A percentile compares a stretch with the other conserved stretches of the same genome.
These are phyloP conservation scores for Ceriops tagal DNA, from an alignment of 345 rosid genomes.

Conservation along the genomic window DNA sequence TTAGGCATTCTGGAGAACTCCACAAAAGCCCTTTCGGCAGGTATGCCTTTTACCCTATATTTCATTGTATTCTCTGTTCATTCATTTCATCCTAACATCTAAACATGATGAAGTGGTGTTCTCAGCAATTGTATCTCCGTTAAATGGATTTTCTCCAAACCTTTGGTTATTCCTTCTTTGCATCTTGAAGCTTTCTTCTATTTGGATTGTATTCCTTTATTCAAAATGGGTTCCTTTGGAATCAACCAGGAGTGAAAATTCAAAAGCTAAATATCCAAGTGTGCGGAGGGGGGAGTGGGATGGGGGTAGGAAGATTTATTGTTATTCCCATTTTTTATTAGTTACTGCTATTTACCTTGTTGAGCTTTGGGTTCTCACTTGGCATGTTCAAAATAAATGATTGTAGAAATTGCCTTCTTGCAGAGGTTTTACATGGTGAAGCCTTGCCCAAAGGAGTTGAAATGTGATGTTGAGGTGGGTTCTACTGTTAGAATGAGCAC, in stretches of 20 bases:
- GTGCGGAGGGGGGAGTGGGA: too few species aligned
- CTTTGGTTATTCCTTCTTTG: neutral
- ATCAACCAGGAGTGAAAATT: neutral
- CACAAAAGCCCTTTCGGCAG: constrained; percentile 89
- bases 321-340: too few species aligned
- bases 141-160: neutral
- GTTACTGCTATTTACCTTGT: too few species aligned
- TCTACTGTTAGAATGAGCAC: neutral
- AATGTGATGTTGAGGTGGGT: constrained; percentile 88
- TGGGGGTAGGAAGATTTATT: too few species aligned
- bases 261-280: too few species aligned
- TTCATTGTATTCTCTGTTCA: neutral
- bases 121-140: neutral
- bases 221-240: neutral
- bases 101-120: neutral
- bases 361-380: too few species aligned
- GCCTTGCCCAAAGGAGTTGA: constrained; percentile 87
- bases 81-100: neutral
- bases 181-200: neutral
- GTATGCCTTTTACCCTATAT: constrained; percentile 26
- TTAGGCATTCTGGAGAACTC: constrained; percentile 91
- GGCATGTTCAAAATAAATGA: too few species aligned
- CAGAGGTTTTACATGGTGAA: constrained; percentile 88
- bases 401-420: constrained; percentile 8
- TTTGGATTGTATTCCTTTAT: neutral